A percentile compares a stretch with the other conserved stretches of the same genome.
Evolutionary conservation across 202 grass and related monocot genomes (phyloP).

Genomic region (Schoenoplectus tabernaemontani): DNA sequence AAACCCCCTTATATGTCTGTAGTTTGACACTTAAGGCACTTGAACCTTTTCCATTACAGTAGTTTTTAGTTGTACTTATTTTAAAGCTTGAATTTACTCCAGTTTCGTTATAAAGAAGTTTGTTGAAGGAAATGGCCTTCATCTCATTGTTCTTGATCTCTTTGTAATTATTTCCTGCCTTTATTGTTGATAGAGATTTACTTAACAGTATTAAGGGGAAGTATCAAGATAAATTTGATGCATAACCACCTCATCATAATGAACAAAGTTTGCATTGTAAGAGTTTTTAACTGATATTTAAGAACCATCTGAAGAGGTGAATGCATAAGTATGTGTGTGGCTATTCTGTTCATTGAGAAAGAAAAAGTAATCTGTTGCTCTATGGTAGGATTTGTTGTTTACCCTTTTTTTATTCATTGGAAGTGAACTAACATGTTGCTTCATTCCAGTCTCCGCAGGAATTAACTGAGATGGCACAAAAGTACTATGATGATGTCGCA

Average conservation of each 20-base stretch:
- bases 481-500: constrained; percentile 93
- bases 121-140: background rate
- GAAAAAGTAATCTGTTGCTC: background rate
- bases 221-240: background rate
- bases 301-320: background rate
- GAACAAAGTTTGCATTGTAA: background rate
- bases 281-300: background rate
- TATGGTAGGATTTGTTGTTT: background rate
- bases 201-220: background rate
- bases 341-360: background rate
- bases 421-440: constrained; percentile 5
- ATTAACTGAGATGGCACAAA: constrained; percentile 94
- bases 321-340: background rate
- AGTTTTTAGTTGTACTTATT: background rate
- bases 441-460: constrained; percentile 68
- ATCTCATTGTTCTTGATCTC: background rate
- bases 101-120: background rate
- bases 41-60: background rate
- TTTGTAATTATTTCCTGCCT: background rate
- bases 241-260: background rate
- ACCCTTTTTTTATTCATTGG: background rate
- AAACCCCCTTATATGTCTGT: background rate
- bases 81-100: background rate
- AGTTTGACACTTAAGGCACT: background rate
- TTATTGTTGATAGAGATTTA: background rate